Evolutionary conservation across 306 rosid genomes (phyloP), one percentile per base, ranked within the genome.

Genomic region (Cicer bijugum): DNA sequence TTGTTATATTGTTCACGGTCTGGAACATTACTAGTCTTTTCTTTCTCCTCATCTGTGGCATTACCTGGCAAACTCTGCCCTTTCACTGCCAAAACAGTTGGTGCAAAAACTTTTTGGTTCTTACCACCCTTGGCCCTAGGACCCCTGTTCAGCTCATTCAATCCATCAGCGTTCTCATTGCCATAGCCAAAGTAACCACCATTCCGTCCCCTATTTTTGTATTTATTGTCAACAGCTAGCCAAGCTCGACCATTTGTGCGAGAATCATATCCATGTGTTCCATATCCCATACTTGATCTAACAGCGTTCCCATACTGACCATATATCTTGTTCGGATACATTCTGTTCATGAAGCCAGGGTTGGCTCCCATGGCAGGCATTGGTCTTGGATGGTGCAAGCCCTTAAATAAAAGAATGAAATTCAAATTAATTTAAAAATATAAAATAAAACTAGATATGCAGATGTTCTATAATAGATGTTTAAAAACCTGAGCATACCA

Each of bases 341-440:
- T 86, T 74, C 96, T 83, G 51, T 86, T 91, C 2, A 88, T 85
- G 80, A 78, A 88, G 19, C 91, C 93, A 53, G 78, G 93, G 48
- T 86, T 62, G 16, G 92, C 62, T 50, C 84, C 90, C 82, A 93
- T 82, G 61, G 92, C 92, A 8, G 97, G 86, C 76, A 93, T 71
- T 42, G 96, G 97, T 74, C 96, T 89, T 9, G 97, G 96, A 58
- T 91, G 96, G 63, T 88, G 97, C 85, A 89, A 77, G n/a, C 97
- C 97, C 98, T 93, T 50, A 0, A 0, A 44, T 8, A 47, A 47
- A 17, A 12, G 23, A 14, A 52, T 2, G 8, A 11, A 47, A 12
- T n/a, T n/a, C 14, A 73, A 39, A 44, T 52, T 52, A 3, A 12
- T 7, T 12, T 3, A 53, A n/a, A 52, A 19, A 33, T 23, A 23